Evolutionary conservation across 176 grass and related monocot species (phyloP).

Genomic region (Otatea glauca): DNA sequence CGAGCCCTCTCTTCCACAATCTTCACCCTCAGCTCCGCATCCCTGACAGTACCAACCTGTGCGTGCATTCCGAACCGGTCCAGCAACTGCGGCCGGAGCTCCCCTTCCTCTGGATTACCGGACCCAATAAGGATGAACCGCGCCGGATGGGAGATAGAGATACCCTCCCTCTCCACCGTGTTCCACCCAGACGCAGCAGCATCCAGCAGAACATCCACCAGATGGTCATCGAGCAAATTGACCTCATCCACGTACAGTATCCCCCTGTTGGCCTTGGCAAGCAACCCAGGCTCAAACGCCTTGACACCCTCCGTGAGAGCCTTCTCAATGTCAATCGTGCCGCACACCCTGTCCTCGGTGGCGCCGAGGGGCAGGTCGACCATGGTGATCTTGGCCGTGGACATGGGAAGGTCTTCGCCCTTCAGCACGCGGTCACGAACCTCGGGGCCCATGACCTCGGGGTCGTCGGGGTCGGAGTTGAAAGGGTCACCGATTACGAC

Average conservation of each 20-base stretch:
- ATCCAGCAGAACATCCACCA: conserved; percentile 93
- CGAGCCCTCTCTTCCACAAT: conserved; percentile 91
- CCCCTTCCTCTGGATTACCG: conserved; percentile 93
- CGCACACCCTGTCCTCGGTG: conserved; percentile 96
- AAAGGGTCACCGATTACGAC: conserved; percentile 92
- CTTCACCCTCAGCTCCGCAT: conserved; percentile 90
- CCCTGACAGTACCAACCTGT: conserved; percentile 85
- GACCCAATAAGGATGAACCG: conserved; percentile 98
- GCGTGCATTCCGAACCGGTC: conserved; percentile 98
- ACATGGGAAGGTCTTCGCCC: conserved; percentile 57
- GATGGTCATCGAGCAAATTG: conserved; percentile 89
- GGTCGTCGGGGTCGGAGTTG: conserved; percentile 94
- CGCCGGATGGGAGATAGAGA: conserved; percentile 95
- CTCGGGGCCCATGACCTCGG: no score
- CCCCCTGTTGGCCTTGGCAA: conserved; percentile 95
- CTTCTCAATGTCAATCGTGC: conserved; percentile 99
- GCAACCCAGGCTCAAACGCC: conserved; percentile 91
- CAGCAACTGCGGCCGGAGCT: conserved; percentile 91
- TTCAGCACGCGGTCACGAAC: conserved; percentile 59
- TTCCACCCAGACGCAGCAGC: conserved; percentile 90
- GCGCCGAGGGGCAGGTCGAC: conserved; percentile 95
- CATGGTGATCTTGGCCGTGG: conserved; percentile 86
- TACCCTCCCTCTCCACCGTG: conserved; percentile 98
- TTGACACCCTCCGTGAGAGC: conserved; percentile 96
- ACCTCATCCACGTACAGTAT: conserved; percentile 99